Conservation (phyloP, 2,329 filamentous ascomycete species). For the Chaetomiaceae sp. region DNA sequence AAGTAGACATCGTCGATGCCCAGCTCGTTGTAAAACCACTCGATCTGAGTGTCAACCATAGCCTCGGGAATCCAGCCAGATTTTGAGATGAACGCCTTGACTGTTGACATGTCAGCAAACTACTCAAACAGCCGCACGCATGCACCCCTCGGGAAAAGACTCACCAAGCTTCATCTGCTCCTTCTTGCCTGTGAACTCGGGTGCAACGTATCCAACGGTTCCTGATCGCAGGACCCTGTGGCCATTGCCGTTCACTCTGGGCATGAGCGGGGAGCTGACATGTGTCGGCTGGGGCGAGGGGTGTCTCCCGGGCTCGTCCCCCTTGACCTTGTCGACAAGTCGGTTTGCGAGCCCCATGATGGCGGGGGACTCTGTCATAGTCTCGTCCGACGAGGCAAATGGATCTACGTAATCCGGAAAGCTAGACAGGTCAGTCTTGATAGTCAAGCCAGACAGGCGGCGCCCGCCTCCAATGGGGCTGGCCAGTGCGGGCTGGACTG, state of each 20-base stretch:
- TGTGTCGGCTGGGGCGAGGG: constrained; percentile 88
- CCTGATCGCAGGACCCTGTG: constrained; percentile 78
- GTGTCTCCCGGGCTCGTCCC: constrained; percentile 47
- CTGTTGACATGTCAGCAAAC: constrained; percentile 38
- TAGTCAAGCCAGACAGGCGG: constrained; percentile 28
- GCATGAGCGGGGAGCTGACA: constrained; percentile 62
- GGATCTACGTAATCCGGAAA: constrained; percentile 35
- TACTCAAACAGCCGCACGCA: neutral
- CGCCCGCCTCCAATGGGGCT: constrained; percentile 18
- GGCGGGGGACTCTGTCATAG: constrained; percentile 29
- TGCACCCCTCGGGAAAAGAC: constrained; percentile 27
- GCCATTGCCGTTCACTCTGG: constrained; percentile 50
- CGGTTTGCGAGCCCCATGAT: constrained; percentile 23
- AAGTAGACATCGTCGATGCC: constrained; percentile 99
- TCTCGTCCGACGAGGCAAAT: constrained; percentile 29
- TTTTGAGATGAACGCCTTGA: constrained; percentile 73
- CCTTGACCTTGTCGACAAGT: constrained; percentile 29
- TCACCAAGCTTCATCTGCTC: constrained; percentile 80
- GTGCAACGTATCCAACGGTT: constrained; percentile 89
- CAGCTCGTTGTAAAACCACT: constrained; percentile 96
- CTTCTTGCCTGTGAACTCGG: constrained; percentile 87
- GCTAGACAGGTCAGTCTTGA: constrained; percentile 33
- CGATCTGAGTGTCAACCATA: constrained; percentile 78
- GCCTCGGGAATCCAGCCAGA: constrained; percentile 81
- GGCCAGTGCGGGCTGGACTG: constrained; percentile 11